Conservation (phyloP, 495 filamentous ascomycete genomes). For the Coniosporium apollinis region DNA sequence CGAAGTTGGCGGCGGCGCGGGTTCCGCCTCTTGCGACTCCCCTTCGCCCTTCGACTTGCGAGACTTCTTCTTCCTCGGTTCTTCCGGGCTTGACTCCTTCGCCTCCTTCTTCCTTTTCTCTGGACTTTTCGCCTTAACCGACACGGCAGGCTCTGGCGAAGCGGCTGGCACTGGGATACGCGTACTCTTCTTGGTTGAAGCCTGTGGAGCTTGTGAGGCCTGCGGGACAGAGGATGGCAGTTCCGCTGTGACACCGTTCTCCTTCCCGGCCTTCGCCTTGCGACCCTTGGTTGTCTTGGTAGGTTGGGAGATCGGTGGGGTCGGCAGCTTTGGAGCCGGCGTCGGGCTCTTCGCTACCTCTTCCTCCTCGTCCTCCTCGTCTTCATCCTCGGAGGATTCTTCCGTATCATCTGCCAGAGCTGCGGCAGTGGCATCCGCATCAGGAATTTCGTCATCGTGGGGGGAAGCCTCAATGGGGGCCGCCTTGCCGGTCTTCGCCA, state of each 20-base stretch:
- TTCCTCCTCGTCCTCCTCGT: constrained; percentile 6
- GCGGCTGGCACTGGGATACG: no score
- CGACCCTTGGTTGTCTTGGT: constrained; percentile 6
- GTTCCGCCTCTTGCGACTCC: constrained; percentile 1
- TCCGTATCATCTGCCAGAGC: background rate
- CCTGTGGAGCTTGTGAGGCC: background rate
- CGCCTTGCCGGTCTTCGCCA: constrained; percentile 2
- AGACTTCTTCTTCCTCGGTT: constrained; percentile 8
- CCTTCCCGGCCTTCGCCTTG: constrained; percentile 9
- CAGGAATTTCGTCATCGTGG: constrained; percentile 1
- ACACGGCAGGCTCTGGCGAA: no score
- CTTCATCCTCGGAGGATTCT: constrained; percentile 2
- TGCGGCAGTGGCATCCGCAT: background rate
- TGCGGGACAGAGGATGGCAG: no score
- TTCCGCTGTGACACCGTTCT: no score
- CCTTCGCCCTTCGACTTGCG: constrained; percentile 6
- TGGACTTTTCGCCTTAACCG: background rate
- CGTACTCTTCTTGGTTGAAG: no score
- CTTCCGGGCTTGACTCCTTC: constrained; percentile 2
- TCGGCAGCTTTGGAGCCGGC: constrained; percentile 5
- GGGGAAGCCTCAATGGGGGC: background rate
- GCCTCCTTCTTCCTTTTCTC: background rate
- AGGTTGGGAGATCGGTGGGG: constrained; percentile 1
- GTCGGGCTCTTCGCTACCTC: constrained; percentile 4
- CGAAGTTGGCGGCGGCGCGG: background rate